phyloP scores from a whole-genome alignment of 108 stramenopile species.

The Aureococcus anophagefferens region DNA sequence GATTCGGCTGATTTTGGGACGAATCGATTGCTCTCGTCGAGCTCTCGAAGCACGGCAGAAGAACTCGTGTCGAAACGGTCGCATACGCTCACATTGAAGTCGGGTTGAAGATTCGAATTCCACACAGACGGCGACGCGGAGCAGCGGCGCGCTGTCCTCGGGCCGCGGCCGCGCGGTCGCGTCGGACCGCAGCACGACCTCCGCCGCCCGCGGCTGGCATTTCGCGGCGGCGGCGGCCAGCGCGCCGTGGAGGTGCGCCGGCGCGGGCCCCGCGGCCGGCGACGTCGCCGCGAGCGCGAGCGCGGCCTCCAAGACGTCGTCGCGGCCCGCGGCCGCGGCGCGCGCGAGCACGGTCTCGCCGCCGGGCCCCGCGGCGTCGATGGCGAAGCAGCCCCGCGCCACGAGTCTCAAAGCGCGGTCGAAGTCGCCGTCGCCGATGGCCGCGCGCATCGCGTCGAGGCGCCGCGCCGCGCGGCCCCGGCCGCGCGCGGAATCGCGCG shows the following conservation, averaged over 20 bases:
- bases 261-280: too few relatives aligned
- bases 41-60: too few relatives aligned
- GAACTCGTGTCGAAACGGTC: too few relatives aligned
- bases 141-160: not conserved
- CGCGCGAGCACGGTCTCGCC: not conserved
- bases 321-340: not conserved
- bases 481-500: not conserved
- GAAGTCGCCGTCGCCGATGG: not conserved
- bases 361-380: not conserved
- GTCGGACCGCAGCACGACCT: not conserved
- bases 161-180: not conserved
- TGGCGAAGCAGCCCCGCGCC: not conserved
- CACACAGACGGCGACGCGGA: too few relatives aligned
- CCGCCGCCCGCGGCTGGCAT: not conserved
- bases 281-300: not conserved
- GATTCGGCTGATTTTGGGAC: too few relatives aligned
- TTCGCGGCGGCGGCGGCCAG: not conserved
- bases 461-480: not conserved
- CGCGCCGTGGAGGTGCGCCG: too few relatives aligned
- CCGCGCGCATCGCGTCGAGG: not conserved
- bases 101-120: too few relatives aligned
- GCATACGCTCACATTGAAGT: too few relatives aligned
- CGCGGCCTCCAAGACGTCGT: not conserved
- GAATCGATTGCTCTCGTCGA: too few relatives aligned
- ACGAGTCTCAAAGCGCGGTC: not conserved